phyloP scores from a whole-genome alignment of 768 basidiomycete genomes.

The Boletus pseudo-olivaceus region DNA sequence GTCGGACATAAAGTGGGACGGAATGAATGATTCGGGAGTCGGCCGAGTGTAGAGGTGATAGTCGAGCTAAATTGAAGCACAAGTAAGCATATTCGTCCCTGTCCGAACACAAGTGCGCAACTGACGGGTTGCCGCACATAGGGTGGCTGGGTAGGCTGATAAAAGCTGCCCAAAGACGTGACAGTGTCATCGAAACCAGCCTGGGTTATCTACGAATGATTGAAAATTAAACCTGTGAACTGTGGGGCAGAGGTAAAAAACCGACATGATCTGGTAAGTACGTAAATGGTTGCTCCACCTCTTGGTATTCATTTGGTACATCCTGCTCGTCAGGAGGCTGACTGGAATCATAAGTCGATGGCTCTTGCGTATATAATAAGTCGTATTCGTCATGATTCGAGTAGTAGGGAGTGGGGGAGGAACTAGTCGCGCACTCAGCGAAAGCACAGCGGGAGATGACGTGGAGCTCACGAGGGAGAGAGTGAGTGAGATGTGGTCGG shows the following conservation, averaged over 20 bases:
- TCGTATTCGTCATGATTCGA: slow-evolving; percentile 40
- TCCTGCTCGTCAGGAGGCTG: slow-evolving; percentile 17
- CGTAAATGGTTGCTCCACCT: slow-evolving; percentile 15
- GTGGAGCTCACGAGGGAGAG: slow-evolving; percentile 26
- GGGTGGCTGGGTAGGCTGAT: slow-evolving; percentile 38
- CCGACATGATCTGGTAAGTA: slow-evolving; percentile 23
- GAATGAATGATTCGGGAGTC: slow-evolving; percentile 52
- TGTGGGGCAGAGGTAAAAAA: slow-evolving; percentile 2
- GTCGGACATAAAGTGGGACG: slow-evolving; percentile 85
- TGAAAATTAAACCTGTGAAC: not conserved
- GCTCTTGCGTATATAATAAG: slow-evolving; percentile 20
- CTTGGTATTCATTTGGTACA: slow-evolving; percentile 20
- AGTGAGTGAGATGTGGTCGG: slow-evolving; percentile 26
- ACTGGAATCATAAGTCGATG: slow-evolving; percentile 2
- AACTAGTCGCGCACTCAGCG: slow-evolving; percentile 17
- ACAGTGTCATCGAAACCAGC: slow-evolving; percentile 31
- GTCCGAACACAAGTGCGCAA: slow-evolving; percentile 3
- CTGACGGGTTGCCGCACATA: slow-evolving; percentile 71
- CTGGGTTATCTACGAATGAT: slow-evolving; percentile 13
- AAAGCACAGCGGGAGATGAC: not conserved
- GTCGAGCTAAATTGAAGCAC: slow-evolving; percentile 55
- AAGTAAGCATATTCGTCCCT: not conserved
- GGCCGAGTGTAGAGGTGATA: slow-evolving; percentile 88
- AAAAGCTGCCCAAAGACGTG: slow-evolving; percentile 34
- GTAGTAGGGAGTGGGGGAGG: slow-evolving; percentile 29